These are phyloP conservation scores for Dalbergia cochinchinensis DNA, from an alignment of 306 rosid species.

Conservation along the genomic window DNA sequence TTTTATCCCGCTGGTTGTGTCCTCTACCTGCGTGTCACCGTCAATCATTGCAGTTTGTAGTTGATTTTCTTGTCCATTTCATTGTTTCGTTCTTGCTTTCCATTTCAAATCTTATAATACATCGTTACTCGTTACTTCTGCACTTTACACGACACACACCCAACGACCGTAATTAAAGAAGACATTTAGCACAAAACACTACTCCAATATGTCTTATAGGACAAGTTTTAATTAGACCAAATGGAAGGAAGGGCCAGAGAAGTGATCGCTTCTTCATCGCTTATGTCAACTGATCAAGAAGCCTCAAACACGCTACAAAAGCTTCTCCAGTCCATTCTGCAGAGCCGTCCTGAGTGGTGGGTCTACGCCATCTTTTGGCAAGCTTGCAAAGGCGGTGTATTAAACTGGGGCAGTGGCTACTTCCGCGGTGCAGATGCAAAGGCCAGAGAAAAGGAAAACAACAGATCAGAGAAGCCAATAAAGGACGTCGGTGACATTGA, in stretches of 20 bases:
- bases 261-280: conserved; percentile 35
- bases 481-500: conserved; percentile 30
- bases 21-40: neutral
- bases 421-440: conserved; percentile 36
- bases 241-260: conserved; percentile 5
- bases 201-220: neutral
- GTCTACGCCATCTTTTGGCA: too few relatives aligned
- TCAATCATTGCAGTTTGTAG: neutral
- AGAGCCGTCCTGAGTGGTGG: conserved; percentile 56
- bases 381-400: conserved; percentile 44
- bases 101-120: too few relatives aligned
- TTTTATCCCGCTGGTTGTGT: neutral
- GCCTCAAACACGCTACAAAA: conserved; percentile 48
- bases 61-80: neutral
- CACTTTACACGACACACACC: too few relatives aligned
- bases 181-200: neutral
- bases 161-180: neutral
- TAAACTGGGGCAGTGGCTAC: conserved; percentile 56
- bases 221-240: neutral
- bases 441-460: neutral
- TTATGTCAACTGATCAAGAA: neutral
- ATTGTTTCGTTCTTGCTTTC: too few relatives aligned
- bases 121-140: too few relatives aligned
- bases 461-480: neutral
- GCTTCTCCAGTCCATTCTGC: conserved; percentile 54